Conservation (phyloP, 2,329 filamentous ascomycete species). For the Neoarthrinium moseri region DNA sequence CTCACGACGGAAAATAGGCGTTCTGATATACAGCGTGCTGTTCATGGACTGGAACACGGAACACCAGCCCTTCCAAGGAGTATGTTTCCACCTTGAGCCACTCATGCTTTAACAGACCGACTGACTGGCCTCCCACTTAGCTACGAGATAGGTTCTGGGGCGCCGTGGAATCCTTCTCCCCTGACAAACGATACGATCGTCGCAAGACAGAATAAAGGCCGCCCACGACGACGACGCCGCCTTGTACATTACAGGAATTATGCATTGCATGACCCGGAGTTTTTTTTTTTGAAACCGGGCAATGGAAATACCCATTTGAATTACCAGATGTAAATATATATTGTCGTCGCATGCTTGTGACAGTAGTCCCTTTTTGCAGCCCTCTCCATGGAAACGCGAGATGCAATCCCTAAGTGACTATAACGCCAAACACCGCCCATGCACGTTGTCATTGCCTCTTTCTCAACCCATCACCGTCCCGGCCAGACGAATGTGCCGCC, state of each 20-base stretch:
- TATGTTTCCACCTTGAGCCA: too few species aligned
- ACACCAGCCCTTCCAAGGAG: constrained; percentile 48
- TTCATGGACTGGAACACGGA: constrained; percentile 59
- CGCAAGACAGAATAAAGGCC: constrained; percentile 16
- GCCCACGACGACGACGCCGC: constrained; percentile 8
- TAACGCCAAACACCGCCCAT: constrained; percentile 10
- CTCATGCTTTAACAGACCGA: too few species aligned
- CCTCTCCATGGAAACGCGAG: neutral
- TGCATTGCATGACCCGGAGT: constrained; percentile 28
- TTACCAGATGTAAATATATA: constrained; percentile 12
- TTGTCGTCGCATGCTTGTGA: neutral
- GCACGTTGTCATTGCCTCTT: neutral
- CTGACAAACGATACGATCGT: constrained; percentile 22
- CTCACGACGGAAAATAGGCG: too few species aligned
- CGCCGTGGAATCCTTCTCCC: constrained; percentile 27
- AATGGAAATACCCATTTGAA: constrained; percentile 12
- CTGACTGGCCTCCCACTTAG: constrained; percentile 20
- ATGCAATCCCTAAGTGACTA: neutral
- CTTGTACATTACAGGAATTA: constrained; percentile 9
- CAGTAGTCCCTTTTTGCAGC: neutral
- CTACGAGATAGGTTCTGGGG: constrained; percentile 38
- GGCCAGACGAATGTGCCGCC: constrained; percentile 59
- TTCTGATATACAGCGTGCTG: constrained; percentile 55
- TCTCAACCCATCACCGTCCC: constrained; percentile 18
- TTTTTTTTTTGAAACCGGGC: constrained; percentile 21